Percentiles rank a stretch among this genome's conserved stretches.
Evolutionary conservation across 2,329 filamentous ascomycete genomes (phyloP).

Genomic region (Phialemoniopsis sp.): DNA sequence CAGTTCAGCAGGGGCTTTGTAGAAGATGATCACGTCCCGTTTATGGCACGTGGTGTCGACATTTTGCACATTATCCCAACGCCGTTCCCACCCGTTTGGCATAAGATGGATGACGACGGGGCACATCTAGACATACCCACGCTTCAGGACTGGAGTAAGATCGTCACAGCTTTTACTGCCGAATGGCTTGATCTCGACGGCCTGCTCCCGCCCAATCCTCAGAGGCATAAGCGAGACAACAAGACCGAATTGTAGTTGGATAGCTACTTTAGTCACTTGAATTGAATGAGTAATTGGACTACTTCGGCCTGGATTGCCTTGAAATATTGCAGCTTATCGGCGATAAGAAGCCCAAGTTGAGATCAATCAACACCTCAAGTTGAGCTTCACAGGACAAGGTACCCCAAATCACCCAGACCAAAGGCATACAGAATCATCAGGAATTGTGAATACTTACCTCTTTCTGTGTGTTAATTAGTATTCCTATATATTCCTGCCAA

Average conservation of each 20-base stretch:
- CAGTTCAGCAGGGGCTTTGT: slow-evolving; percentile 52
- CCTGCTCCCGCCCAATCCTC: slow-evolving; percentile 3
- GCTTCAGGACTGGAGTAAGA: slow-evolving; percentile 81
- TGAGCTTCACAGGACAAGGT: too few species aligned
- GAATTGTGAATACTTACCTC: too few species aligned
- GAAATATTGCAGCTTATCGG: too few species aligned
- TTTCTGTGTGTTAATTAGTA: too few species aligned
- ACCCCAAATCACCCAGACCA: too few species aligned
- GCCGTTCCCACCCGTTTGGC: slow-evolving; percentile 84
- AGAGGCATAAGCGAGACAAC: slow-evolving; percentile 1
- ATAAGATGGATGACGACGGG: slow-evolving; percentile 77
- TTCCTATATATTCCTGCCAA: too few species aligned
- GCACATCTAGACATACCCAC: slow-evolving; percentile 77
- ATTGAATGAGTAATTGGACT: too few species aligned
- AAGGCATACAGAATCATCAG: too few species aligned
- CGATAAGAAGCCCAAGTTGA: too few species aligned
- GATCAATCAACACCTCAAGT: too few species aligned
- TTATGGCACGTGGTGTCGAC: slow-evolving; percentile 80
- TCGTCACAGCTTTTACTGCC: slow-evolving; percentile 78
- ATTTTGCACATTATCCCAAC: slow-evolving; percentile 84
- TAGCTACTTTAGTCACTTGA: background rate
- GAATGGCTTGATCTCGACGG: slow-evolving; percentile 82
- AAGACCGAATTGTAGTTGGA: slow-evolving; percentile 14
- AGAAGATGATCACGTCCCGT: slow-evolving; percentile 88
- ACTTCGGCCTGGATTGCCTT: too few species aligned